phyloP scores from a whole-genome alignment of 2,329 filamentous ascomycete species.

The Beauveria medogensis region DNA sequence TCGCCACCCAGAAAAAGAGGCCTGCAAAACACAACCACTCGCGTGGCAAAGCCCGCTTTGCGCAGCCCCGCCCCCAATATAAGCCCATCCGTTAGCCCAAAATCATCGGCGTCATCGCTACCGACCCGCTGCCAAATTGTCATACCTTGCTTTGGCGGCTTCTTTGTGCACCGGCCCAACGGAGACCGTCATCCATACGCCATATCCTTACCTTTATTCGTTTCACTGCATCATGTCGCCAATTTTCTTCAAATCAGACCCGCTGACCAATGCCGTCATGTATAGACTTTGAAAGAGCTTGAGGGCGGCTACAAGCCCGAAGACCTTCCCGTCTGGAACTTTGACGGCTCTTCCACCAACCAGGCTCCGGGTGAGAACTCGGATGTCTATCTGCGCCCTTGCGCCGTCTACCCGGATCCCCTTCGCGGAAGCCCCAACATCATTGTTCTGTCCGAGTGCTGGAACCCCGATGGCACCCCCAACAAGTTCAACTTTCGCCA shows the following conservation, averaged over 20 bases:
- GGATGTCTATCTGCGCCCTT: slow-evolving; percentile 90
- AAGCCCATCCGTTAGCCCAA: neutral
- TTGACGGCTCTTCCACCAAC: slow-evolving; percentile 74
- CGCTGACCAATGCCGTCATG: neutral
- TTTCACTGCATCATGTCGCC: neutral
- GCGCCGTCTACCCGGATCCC: slow-evolving; percentile 83
- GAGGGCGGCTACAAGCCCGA: slow-evolving; percentile 38
- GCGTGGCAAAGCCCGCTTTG: too few species aligned
- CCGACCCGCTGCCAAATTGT: neutral
- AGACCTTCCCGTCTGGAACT: slow-evolving; percentile 49
- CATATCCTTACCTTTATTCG: neutral
- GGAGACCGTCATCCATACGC: neutral
- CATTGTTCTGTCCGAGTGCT: slow-evolving; percentile 89
- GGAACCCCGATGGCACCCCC: slow-evolving; percentile 86
- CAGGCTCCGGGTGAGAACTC: slow-evolving; percentile 94
- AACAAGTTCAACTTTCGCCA: slow-evolving; percentile 99
- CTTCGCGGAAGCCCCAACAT: slow-evolving; percentile 88
- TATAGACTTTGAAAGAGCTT: slow-evolving; percentile 40
- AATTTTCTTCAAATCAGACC: neutral
- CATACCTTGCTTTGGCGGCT: neutral
- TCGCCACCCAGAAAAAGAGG: too few species aligned
- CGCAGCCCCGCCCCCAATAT: neutral
- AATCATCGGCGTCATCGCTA: neutral
- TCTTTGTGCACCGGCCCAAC: neutral
- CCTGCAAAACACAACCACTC: too few species aligned